Percentiles rank a stretch among this genome's conserved stretches.
Evolutionary conservation across 1,284 basidiomycete genomes (phyloP).

Genomic region (Coriolopsis trogii): DNA sequence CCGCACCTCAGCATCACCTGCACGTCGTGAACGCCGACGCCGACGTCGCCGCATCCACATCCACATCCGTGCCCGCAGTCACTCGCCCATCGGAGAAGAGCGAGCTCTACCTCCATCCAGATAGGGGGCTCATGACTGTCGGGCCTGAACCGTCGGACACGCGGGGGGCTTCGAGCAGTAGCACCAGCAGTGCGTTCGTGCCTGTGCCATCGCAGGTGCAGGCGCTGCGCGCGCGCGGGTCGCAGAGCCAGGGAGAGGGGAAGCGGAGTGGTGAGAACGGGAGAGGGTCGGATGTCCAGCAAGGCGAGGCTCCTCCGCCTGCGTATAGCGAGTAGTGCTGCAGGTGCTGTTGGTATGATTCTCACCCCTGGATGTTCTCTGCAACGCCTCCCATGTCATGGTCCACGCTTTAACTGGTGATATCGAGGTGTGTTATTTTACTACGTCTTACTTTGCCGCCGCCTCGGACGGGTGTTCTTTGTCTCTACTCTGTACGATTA

Average conservation of each 20-base stretch:
- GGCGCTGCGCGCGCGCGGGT: no score
- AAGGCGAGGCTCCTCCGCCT: neutral
- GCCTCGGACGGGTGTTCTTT: no score
- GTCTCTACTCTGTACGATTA: no score
- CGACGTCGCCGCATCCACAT: neutral
- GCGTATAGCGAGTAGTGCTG: no score
- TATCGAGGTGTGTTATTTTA: no score
- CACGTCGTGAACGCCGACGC: neutral
- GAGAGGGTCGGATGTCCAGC: neutral
- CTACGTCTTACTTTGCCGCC: no score
- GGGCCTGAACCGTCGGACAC: slow-evolving; percentile 1
- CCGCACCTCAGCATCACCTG: no score
- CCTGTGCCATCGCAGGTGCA: no score
- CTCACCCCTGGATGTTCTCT: neutral
- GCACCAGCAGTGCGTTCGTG: no score
- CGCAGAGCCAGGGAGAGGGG: no score
- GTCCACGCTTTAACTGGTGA: no score
- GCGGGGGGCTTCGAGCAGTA: slow-evolving; percentile 5
- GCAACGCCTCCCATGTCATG: neutral
- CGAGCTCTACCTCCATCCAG: slow-evolving; percentile 15
- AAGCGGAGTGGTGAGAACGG: no score
- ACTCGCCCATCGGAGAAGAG: slow-evolving; percentile 2
- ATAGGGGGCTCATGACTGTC: slow-evolving; percentile 5
- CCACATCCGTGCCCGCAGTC: neutral
- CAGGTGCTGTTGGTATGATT: neutral